Evolutionary conservation across 2,329 filamentous ascomycete species (phyloP).

Genomic region (Fonsecaea pedrosoi): DNA sequence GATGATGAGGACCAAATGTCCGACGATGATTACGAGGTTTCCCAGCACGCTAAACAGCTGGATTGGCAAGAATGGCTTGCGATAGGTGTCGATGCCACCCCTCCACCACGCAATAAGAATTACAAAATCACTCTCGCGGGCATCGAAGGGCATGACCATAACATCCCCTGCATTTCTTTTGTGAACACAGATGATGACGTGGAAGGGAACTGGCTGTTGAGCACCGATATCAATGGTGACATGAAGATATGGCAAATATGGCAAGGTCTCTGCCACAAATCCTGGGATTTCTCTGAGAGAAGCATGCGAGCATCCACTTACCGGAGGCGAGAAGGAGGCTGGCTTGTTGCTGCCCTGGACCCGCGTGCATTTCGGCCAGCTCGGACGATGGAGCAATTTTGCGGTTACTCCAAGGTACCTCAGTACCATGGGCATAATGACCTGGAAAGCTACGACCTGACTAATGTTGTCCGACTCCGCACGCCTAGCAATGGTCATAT

Average conservation of each 20-base stretch:
- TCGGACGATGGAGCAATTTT: conserved; percentile 48
- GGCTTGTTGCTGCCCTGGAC: conserved; percentile 55
- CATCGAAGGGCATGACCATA: conserved; percentile 49
- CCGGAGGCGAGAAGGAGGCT: conserved; percentile 47
- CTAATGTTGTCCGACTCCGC: conserved; percentile 36
- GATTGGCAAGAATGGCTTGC: conserved; percentile 37
- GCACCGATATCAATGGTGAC: conserved; percentile 62
- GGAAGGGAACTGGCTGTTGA: conserved; percentile 63
- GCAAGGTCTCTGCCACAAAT: conserved; percentile 46
- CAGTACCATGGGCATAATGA: conserved; percentile 33
- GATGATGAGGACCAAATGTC: conserved; percentile 29
- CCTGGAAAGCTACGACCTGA: conserved; percentile 38
- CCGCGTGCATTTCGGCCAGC: conserved; percentile 50
- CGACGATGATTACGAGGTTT: conserved; percentile 8
- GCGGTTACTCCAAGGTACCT: conserved; percentile 43
- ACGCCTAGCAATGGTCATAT: conserved; percentile 36
- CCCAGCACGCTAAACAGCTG: conserved; percentile 10
- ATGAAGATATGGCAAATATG: conserved; percentile 59
- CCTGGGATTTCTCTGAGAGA: conserved; percentile 38
- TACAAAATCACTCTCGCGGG: conserved; percentile 51
- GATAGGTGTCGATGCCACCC: conserved; percentile 1
- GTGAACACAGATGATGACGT: conserved; percentile 64
- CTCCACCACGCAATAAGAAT: conserved; percentile 48
- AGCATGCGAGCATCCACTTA: conserved; percentile 19
- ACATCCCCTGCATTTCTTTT: conserved; percentile 66